Conservation (phyloP, 768 basidiomycete species). For the Lentinula detonsa region DNA sequence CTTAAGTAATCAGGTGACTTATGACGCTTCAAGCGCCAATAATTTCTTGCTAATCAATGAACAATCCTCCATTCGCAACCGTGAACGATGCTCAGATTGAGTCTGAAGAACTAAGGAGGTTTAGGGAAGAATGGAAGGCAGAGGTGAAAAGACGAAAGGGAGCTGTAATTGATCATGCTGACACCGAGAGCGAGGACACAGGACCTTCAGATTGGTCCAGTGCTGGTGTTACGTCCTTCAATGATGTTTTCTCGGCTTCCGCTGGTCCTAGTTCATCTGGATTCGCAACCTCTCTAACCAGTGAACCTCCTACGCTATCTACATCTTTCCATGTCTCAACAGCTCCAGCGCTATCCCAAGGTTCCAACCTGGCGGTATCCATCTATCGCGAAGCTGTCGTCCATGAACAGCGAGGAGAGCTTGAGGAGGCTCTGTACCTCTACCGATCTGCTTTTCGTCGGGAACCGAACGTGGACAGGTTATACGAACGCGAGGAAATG, state of each 20-base stretch:
- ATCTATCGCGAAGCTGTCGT: slow-evolving; percentile 67
- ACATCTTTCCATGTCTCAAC: background rate
- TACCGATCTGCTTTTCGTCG: slow-evolving; percentile 80
- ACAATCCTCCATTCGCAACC: background rate
- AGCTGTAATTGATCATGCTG: background rate
- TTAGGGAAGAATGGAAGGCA: slow-evolving; percentile 69
- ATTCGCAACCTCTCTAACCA: background rate
- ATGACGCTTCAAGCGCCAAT: background rate
- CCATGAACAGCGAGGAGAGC: slow-evolving; percentile 65
- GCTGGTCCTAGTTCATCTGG: background rate
- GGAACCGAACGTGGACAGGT: slow-evolving; percentile 69
- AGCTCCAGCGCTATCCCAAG: slow-evolving; percentile 21
- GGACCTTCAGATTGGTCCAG: background rate
- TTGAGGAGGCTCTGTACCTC: slow-evolving; percentile 69
- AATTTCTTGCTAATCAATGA: background rate
- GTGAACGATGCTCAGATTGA: slow-evolving; percentile 30
- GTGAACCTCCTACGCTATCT: background rate
- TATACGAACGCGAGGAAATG: slow-evolving; percentile 57
- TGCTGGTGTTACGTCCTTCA: slow-evolving; percentile 2
- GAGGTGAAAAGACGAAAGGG: slow-evolving; percentile 46
- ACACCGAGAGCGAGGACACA: background rate
- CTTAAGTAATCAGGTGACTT: background rate
- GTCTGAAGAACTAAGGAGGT: slow-evolving; percentile 56
- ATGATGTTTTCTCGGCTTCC: background rate
- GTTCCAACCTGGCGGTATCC: slow-evolving; percentile 46